Percentiles rank a stretch among this genome's conserved stretches.
These are phyloP conservation scores for Calcarisporium arbuscula DNA, from an alignment of 2,329 filamentous ascomycete species.

Conservation along the genomic window DNA sequence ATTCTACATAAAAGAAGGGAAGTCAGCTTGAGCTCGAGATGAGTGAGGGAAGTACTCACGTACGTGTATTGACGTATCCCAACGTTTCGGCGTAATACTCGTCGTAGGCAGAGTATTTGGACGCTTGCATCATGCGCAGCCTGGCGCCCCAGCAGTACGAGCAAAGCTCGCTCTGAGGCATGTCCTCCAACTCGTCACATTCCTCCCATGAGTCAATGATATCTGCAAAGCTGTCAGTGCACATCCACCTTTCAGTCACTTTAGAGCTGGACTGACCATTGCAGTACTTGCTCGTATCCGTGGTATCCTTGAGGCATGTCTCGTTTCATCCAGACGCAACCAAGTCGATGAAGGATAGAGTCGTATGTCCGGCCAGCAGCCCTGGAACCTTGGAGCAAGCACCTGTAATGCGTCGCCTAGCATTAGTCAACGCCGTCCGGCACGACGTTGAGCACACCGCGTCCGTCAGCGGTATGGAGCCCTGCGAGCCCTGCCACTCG, in stretches of 20 bases:
- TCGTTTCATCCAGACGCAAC: slow-evolving; percentile 4
- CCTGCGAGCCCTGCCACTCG: no score
- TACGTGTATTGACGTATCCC: slow-evolving; percentile 3
- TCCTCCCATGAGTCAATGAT: slow-evolving; percentile 3
- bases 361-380: neutral
- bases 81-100: slow-evolving; percentile 1
- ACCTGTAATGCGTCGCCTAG: no score
- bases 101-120: slow-evolving; percentile 10
- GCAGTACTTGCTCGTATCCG: slow-evolving; percentile 4
- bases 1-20: no score
- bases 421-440: no score
- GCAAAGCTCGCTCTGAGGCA: slow-evolving; percentile 10
- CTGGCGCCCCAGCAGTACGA: slow-evolving; percentile 10
- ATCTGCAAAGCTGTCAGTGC: slow-evolving; percentile 1
- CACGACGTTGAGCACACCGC: no score
- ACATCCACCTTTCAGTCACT: no score
- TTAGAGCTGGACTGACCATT: slow-evolving; percentile 5
- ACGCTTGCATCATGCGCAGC: slow-evolving; percentile 11
- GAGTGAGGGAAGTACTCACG: no score
- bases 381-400: no score
- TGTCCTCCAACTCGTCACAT: slow-evolving; percentile 2
- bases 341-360: slow-evolving; percentile 1
- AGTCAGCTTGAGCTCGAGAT: no score
- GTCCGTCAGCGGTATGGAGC: no score
- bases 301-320: slow-evolving; percentile 7